Base-by-base conservation (phyloP, 306 rosid species). In the Myrica gale region DNA sequence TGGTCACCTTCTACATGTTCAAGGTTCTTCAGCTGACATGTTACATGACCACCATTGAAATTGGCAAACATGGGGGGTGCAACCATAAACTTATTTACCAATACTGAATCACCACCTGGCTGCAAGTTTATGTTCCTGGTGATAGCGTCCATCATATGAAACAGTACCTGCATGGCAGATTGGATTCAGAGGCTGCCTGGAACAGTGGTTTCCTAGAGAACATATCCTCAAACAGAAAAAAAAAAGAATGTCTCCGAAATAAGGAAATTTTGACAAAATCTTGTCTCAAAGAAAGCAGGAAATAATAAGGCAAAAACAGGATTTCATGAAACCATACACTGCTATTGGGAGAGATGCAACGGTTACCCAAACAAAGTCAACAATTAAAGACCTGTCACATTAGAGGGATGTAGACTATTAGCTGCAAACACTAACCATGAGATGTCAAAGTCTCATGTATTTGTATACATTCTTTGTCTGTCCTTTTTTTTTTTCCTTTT, bases 101-200 rank as follows among this genome's bases (percentile, higher is more conserved):
- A 32, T 70, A 72, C 21, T 48, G 67, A 13, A 44, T 48, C 32
- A 23, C 43, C 21, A 19, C 20, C 39, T 39, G 79, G 62, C 72
- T 10, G 19, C 48, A 37, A 32, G 39, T 46, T 44, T 57, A 69
- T 63, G 21, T 62, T 74, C 68, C 52, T 47, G 54, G 50, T n/a
- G 57, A 63, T 15, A 63, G 41, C 4, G 45, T 82, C 82, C 52
- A 44, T 46, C 72, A 63, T 37, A 9, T 37, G 37, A 55, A 58
- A 73, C 54, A 32, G 58, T 60, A 72, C 71, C 86, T 87, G 84
- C 81, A 67, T 39, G 47, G 73, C 51, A 8, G 17, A 62, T 44
- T 12, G 42, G 62, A 68, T 46, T 71, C 17, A 73, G 15, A 63
- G 52, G 50, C 43, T 61, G n/a, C 4, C 54, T 17, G 58, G 50